A percentile compares a stretch with the other conserved stretches of the same genome.
phyloP scores from a whole-genome alignment of 1,284 basidiomycete species.

The Phellopilus nigrolimitatus region DNA sequence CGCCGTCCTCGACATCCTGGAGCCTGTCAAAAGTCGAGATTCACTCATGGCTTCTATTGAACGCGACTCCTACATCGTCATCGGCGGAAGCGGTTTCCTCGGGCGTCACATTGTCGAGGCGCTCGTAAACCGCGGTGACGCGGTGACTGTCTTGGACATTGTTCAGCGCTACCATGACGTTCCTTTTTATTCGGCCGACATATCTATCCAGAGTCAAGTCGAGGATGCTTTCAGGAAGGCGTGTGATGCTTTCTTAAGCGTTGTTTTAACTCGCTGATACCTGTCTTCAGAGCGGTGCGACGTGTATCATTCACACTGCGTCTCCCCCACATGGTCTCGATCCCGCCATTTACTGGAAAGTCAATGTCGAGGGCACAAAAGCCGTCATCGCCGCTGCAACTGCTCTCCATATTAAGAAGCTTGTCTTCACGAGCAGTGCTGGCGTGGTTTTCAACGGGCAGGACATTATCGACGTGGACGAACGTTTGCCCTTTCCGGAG shows the following conservation, averaged over 20 bases:
- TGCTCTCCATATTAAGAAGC: constrained; percentile 70
- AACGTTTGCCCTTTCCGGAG: constrained; percentile 76
- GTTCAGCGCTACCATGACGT: constrained; percentile 86
- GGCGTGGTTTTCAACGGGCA: constrained; percentile 88
- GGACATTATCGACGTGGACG: constrained; percentile 85
- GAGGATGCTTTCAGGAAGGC: constrained; percentile 72
- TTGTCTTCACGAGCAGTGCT: constrained; percentile 95
- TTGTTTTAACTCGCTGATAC: constrained; percentile 8
- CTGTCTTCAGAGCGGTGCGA: constrained; percentile 60
- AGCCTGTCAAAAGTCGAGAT: constrained; percentile 4
- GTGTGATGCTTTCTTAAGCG: constrained; percentile 3
- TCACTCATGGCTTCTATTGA: neutral
- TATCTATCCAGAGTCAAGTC: constrained; percentile 73
- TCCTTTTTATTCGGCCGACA: constrained; percentile 82
- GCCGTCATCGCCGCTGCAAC: constrained; percentile 81
- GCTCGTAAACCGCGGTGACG: constrained; percentile 73
- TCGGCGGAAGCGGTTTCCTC: constrained; percentile 90
- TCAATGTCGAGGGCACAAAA: constrained; percentile 91
- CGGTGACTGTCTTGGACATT: constrained; percentile 83
- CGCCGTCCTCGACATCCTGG: neutral
- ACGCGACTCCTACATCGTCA: constrained; percentile 70
- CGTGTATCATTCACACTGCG: constrained; percentile 93
- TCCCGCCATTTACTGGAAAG: constrained; percentile 80
- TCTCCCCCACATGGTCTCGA: constrained; percentile 80
- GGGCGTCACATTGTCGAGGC: constrained; percentile 87